Evolutionary conservation across 768 basidiomycete species (phyloP), one percentile per base, ranked within the genome.

Genomic region (Pulveroboletus sp.): DNA sequence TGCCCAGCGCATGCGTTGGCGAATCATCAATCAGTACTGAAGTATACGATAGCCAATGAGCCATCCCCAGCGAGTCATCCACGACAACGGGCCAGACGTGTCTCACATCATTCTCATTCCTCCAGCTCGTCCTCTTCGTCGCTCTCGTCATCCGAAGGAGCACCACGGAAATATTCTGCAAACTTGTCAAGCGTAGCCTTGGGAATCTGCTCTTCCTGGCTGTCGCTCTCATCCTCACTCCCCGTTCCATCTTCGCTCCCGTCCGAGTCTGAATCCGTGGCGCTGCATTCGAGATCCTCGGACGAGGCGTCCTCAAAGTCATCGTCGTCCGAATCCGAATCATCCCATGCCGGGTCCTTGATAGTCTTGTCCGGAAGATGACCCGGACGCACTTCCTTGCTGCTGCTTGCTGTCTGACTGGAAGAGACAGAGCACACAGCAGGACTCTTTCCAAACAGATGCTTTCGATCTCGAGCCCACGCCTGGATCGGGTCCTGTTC

Each of bases 401-500:
- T 35, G 28, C 51, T 3, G 14, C 53, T 8, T 18, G 35, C 28
- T 2, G 30, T 5, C 6, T 41, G 43, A 13, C 38, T 55, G 26
- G 51, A 21, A 14, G 45, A 32, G 2, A 14, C 10, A n/a, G 17
- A 9, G 4, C n/a, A 7, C 17, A 11, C 43, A 0, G 43, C 38
- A 0, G 14, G 5, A n/a, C 11, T 30, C 43, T 60, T 68, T 8
- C 84, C 84, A 66, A 89, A 85, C 17, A 77, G 51, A 56, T 77
- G 73, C 21, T 77, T 74, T 46, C 81, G 74, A 44, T 71, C 68
- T 39, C 79, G 69, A n/a, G 81, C 76, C 89, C 89, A 90, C 28
- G 75, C 73, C 32, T 73, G 69, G 43, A 90, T 82, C 21, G 78
- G 76, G 33, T 82, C 80, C 57, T 82, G 77, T 61, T 89, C 86